Evolutionary conservation across 2,329 filamentous ascomycete genomes (phyloP).

Genomic region (Chaetomium sp.): DNA sequence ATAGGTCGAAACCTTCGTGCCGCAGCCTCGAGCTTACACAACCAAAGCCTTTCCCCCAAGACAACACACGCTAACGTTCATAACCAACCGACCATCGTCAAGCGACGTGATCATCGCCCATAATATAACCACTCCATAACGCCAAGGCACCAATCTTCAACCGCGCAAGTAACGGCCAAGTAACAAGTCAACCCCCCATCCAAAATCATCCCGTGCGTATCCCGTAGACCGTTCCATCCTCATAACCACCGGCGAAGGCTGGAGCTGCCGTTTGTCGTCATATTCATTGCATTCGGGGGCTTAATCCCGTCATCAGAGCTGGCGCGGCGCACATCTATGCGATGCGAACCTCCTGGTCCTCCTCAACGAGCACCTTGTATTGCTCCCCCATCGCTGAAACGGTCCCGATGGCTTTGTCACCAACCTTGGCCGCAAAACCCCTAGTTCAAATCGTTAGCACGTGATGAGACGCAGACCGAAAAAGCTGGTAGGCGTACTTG

Average conservation of each 20-base stretch:
- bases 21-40: too few relatives aligned
- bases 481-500: conserved; percentile 45
- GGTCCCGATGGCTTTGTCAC: conserved; percentile 60
- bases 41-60: too few relatives aligned
- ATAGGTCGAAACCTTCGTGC: too few relatives aligned
- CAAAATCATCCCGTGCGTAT: not conserved
- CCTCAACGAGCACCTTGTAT: conserved; percentile 64
- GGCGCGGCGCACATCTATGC: conserved; percentile 2
- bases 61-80: too few relatives aligned
- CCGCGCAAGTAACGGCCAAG: not conserved
- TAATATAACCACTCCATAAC: not conserved
- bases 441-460: conserved; percentile 38
- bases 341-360: conserved; percentile 58
- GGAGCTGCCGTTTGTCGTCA: too few relatives aligned
- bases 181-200: not conserved
- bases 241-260: too few relatives aligned
- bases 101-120: not conserved
- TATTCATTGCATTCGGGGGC: too few relatives aligned
- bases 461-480: not conserved
- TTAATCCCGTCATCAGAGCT: not conserved
- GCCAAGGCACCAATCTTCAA: not conserved
- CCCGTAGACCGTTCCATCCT: not conserved
- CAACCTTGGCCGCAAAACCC: conserved; percentile 70
- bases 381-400: conserved; percentile 56
- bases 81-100: too few relatives aligned